Evolutionary conservation across 140 eudicot species (phyloP).

Genomic region (Cichorium intybus): DNA sequence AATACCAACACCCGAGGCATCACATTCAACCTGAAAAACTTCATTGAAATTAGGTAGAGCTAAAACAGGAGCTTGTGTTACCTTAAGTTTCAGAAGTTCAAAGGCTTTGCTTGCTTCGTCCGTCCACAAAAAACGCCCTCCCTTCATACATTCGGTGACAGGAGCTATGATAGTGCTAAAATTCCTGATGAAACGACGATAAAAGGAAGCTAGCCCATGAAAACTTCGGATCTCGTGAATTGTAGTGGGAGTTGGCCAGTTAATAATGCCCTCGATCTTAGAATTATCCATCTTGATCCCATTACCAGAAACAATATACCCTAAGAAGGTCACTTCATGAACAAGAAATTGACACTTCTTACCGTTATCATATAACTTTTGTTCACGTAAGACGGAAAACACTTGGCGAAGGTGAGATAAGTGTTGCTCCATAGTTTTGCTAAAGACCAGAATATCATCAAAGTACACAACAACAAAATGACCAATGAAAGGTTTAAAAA

Average conservation of each 20-base stretch:
- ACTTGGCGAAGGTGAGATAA: not conserved
- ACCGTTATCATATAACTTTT: not conserved
- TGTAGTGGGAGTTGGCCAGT: not conserved
- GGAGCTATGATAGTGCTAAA: not conserved
- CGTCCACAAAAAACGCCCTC: not conserved
- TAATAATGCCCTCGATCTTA: not conserved
- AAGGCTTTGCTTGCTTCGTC: not conserved
- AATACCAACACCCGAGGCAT: no score
- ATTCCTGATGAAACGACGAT: no score
- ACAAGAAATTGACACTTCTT: not conserved
- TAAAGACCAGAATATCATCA: not conserved
- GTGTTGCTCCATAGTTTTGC: not conserved
- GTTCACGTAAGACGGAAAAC: no score
- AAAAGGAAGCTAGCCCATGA: constrained; percentile 8
- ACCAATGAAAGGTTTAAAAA: constrained; percentile 5
- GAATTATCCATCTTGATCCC: no score
- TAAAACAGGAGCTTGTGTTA: no score
- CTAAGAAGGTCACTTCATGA: not conserved
- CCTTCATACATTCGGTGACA: not conserved
- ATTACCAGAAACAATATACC: not conserved
- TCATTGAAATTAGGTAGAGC: no score
- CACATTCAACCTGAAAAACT: no score
- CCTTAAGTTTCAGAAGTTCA: not conserved
- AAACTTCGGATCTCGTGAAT: constrained; percentile 2
- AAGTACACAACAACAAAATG: not conserved